Evolutionary conservation across 2,329 filamentous ascomycete species (phyloP).

Genomic region (Chlorencoelia australis): DNA sequence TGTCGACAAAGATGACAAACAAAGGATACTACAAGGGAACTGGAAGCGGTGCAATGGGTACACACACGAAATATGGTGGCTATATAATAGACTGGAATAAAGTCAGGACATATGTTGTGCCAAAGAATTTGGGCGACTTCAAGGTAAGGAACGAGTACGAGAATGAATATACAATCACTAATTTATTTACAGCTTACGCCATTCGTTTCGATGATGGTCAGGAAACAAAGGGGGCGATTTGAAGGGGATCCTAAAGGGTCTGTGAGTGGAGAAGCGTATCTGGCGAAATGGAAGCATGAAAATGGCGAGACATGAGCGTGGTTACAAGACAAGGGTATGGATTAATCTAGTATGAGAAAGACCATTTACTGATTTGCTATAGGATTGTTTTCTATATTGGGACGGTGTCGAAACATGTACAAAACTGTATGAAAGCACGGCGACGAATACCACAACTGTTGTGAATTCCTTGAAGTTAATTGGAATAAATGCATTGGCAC

Average conservation of each 20-base stretch:
- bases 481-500: too few species aligned
- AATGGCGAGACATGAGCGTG: too few species aligned
- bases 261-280: conserved; percentile 50
- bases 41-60: conserved; percentile 76
- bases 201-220: conserved; percentile 58
- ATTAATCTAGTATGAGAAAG: too few species aligned
- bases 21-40: conserved; percentile 98
- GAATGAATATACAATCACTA: conserved; percentile 5
- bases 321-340: too few species aligned
- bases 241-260: conserved; percentile 43
- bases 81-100: conserved; percentile 79
- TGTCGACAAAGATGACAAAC: conserved; percentile 89
- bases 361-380: too few species aligned
- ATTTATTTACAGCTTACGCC: conserved; percentile 57
- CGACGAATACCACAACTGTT: too few species aligned
- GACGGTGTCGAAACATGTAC: too few species aligned
- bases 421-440: too few species aligned
- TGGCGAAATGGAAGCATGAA: conserved; percentile 55
- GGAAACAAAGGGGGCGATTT: conserved; percentile 42
- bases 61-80: conserved; percentile 71
- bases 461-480: too few species aligned
- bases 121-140: conserved; percentile 56
- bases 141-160: conserved; percentile 43
- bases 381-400: too few species aligned
- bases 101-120: conserved; percentile 84